Evolutionary conservation across 2,329 filamentous ascomycete genomes (phyloP).

Genomic region (Talaromyces sp.): DNA sequence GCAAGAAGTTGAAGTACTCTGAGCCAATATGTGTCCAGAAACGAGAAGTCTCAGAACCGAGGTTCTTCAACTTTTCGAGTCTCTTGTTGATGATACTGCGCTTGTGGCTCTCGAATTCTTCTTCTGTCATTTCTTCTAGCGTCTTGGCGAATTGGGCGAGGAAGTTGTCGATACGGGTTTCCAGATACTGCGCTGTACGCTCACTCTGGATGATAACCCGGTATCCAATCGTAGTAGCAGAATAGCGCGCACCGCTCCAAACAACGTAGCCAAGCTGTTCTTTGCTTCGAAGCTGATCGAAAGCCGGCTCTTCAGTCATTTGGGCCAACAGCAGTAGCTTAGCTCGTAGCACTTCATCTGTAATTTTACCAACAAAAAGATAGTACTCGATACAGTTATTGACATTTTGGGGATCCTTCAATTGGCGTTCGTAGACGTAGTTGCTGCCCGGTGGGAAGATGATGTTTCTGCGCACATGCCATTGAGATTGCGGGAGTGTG

Average conservation of each 20-base stretch:
- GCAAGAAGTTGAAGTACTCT: constrained; percentile 86
- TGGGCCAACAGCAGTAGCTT: constrained; percentile 80
- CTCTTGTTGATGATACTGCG: constrained; percentile 81
- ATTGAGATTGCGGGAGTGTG: constrained; percentile 70
- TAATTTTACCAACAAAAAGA: constrained; percentile 65
- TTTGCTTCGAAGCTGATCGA: constrained; percentile 92
- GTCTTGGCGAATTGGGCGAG: constrained; percentile 63
- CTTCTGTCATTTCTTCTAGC: constrained; percentile 71
- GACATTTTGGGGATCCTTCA: constrained; percentile 85
- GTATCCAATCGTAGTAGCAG: constrained; percentile 77
- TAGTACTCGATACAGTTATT: constrained; percentile 82
- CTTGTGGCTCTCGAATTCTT: constrained; percentile 88
- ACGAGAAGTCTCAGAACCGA: constrained; percentile 75
- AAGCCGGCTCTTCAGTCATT: constrained; percentile 87
- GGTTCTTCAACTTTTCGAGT: constrained; percentile 87
- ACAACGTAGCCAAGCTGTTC: constrained; percentile 98
- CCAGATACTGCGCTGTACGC: constrained; percentile 75
- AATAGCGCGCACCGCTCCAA: constrained; percentile 71
- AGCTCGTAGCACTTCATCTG: constrained; percentile 67
- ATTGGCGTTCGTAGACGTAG: constrained; percentile 73
- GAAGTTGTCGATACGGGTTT: constrained; percentile 84
- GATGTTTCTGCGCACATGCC: constrained; percentile 73
- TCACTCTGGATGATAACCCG: constrained; percentile 93
- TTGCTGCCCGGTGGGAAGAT: constrained; percentile 77
- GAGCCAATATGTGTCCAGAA: constrained; percentile 82